Base-by-base conservation (phyloP, 2,329 filamentous ascomycete genomes). In the Aspergillus intermedius region DNA sequence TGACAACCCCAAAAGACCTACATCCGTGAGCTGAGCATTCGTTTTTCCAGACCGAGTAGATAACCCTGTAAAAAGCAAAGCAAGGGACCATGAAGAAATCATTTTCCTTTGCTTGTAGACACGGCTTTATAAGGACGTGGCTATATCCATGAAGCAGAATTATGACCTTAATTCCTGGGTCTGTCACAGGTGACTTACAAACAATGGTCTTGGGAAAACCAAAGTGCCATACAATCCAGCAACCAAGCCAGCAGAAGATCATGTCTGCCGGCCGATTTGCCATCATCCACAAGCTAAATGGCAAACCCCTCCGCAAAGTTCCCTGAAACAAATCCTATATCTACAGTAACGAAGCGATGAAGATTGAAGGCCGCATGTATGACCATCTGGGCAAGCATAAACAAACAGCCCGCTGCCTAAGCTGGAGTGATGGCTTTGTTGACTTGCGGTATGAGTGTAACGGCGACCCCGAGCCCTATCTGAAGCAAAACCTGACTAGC, bases 391-490 rank as follows among this genome's bases (percentile, higher is more conserved):
- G 46, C n/a, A 48, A 25, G 30, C 42, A 49, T 37, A 45, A 35
- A 41, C 39, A 25, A 13, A 47, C 46, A n/a, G 47, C 47, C 7
- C 34, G 35, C 19, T 49, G 43, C 22, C 17, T 51, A 5, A 22
- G 40, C 17, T 35, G 10, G 19, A 12, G 23, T 17, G 43, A 47
- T 49, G 40, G 46, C 19, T 34, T 45, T 37, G 15, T 49, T 10
- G 46, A 49, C 35, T 40, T 49, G 15, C 35, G 44, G n/a, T 42
- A 46, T 35, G 46, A 46, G 23, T 17, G 19, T 15, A 49, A 45
- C 12, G 49, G 39, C 17, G 28, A 51, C 37, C 21, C 49, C 9
- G 47, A 51, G 28, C 17, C 22, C 12, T 43, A 34, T 43, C 37
- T 39, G n/a, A 17, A 17, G 34, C 30, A 35, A 13, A 19, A 48